Conservation (phyloP, 2,329 filamentous ascomycete species). For the Dactylellina drechsleri region DNA sequence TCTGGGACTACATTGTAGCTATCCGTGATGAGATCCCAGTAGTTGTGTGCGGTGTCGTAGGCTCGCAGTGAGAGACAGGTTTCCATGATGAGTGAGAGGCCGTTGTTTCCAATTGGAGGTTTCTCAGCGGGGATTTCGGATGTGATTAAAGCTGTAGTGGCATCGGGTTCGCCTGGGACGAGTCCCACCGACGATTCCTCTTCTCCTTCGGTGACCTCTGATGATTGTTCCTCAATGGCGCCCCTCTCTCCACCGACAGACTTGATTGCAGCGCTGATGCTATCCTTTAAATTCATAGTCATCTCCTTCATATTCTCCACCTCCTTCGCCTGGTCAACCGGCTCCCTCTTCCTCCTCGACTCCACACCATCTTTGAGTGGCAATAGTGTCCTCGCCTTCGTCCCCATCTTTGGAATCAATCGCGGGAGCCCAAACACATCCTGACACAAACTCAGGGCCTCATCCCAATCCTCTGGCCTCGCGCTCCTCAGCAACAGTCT, state of each 20-base stretch:
- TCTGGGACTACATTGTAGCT: conserved; percentile 76
- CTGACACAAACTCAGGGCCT: conserved; percentile 79
- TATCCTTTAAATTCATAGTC: conserved; percentile 59
- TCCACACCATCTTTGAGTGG: conserved; percentile 26
- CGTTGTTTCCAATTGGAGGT: conserved; percentile 66
- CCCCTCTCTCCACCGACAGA: conserved; percentile 31
- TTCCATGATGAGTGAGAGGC: conserved; percentile 75
- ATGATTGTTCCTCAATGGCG: conserved; percentile 26
- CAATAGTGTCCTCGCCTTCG: conserved; percentile 49
- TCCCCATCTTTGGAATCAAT: conserved; percentile 60
- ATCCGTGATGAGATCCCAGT: conserved; percentile 79
- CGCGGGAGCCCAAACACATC: conserved; percentile 82
- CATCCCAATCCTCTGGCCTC: conserved; percentile 72
- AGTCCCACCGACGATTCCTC: conserved; percentile 10
- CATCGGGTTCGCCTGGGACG: conserved; percentile 6
- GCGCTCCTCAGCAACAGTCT: conserved; percentile 75
- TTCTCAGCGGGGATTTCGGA: conserved; percentile 60
- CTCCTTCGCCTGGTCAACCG: conserved; percentile 15
- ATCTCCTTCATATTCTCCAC: conserved; percentile 40
- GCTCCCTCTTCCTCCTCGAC: conserved; percentile 14
- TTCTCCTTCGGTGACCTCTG: conserved; percentile 46
- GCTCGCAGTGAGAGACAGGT: conserved; percentile 71
- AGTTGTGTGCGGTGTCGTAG: conserved; percentile 73
- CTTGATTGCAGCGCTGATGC: conserved; percentile 45
- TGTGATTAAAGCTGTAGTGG: conserved; percentile 66